Evolutionary conservation across 805 yeast species (phyloP), one percentile per base, ranked within the genome.

Genomic region (Metschnikowia peoriensis): DNA sequence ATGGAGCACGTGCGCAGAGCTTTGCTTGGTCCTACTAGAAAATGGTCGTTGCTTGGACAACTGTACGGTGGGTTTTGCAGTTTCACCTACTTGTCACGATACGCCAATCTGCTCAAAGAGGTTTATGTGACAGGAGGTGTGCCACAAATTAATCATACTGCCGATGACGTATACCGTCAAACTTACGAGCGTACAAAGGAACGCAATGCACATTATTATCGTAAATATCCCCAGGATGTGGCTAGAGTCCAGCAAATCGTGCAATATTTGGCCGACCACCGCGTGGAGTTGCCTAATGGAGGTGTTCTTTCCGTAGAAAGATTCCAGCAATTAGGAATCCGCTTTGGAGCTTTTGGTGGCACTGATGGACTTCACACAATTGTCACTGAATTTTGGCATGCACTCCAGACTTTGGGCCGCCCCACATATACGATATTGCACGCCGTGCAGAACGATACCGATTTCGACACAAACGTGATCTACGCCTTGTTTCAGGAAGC

Each of bases 401-500:
- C 81, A 35, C 58, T 82, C 45, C 53, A 52, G 1, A 55, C 56
- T 4, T 59, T 63, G 27, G 79, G 74, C 0, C 51, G 59, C 27
- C 74, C 80, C 5, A 66, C 80, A 3, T 76, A 74, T 53, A 61
- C 55, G 15, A 67, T 75, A 0, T 66, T 79, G 51, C 55, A 48
- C 27, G 42, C 55, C 1, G 53, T 80, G 11, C 73, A 76, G 54
- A 62, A 62, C 43, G 57, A 50, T 27, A 61, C 68, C 8, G 66
- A 76, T 1, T 83, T 81, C 59, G 86, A 82, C 52, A 76, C 85
- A 4, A 82, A 82, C 55, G 65, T 78, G 32, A 58, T 83, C 15
- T 82, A 82, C 59, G 81, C 82, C 2, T 67, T 83, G 40, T 75
- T 81, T 56, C 85, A 81, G 61, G 86, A 82, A 56, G 81, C 84